Conservation (phyloP, 2,329 filamentous ascomycete genomes). For the Mariannaea elegans region DNA sequence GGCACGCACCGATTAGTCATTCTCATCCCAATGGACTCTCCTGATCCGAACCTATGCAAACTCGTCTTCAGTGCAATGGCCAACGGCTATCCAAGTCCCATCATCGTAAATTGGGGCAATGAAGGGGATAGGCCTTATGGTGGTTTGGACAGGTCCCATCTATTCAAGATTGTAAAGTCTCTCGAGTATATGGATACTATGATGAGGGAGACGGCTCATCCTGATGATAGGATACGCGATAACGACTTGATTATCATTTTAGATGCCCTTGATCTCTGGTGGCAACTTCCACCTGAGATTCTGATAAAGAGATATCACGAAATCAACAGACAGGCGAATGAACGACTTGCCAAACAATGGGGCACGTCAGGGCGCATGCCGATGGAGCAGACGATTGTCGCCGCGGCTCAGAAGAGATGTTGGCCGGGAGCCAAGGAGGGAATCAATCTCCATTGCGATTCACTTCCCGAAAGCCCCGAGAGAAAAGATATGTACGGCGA, state of each 20-base stretch:
- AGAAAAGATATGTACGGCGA: constrained; percentile 32
- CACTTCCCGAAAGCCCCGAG: constrained; percentile 27
- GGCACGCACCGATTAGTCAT: constrained; percentile 23
- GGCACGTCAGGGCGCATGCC: background rate
- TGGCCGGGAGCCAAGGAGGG: constrained; percentile 20
- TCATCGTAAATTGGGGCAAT: constrained; percentile 41
- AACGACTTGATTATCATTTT: constrained; percentile 37
- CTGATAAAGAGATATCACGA: constrained; percentile 38
- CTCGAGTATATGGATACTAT: constrained; percentile 37
- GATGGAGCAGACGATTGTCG: constrained; percentile 33
- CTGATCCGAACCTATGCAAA: constrained; percentile 38
- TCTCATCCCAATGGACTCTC: constrained; percentile 28
- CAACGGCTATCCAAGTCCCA: constrained; percentile 35
- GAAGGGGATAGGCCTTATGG: constrained; percentile 15
- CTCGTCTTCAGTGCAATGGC: constrained; percentile 35
- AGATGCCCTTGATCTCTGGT: constrained; percentile 42
- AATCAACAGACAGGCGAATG: constrained; percentile 26
- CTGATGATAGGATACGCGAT: constrained; percentile 25
- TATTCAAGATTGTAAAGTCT: constrained; percentile 38
- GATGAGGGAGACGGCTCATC: background rate
- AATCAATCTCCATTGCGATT: constrained; percentile 25
- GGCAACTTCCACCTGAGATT: constrained; percentile 39
- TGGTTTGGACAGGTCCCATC: constrained; percentile 33
- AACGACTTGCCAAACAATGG: constrained; percentile 23
- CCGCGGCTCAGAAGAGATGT: constrained; percentile 34